Evolutionary conservation across 1,284 basidiomycete species (phyloP).

Genomic region (Ganoderma meredithae): DNA sequence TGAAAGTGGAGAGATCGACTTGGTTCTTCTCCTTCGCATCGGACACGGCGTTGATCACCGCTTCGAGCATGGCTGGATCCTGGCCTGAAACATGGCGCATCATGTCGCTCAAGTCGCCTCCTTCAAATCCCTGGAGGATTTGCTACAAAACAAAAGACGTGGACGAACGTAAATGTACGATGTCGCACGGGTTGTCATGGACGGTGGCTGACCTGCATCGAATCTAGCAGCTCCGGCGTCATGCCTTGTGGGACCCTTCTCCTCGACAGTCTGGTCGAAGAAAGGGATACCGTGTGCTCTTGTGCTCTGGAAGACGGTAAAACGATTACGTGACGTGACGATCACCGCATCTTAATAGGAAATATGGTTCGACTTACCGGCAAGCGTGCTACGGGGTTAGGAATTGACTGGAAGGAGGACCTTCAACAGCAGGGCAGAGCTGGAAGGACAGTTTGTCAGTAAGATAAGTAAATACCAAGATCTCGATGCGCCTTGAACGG

Average conservation of each 20-base stretch:
- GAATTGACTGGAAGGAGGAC: not conserved
- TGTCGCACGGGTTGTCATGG: not conserved
- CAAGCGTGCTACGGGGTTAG: not conserved
- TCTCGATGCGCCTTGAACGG: no score
- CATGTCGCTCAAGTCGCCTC: slow-evolving; percentile 15
- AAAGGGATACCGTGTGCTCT: not conserved
- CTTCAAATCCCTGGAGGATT: slow-evolving; percentile 13
- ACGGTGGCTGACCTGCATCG: slow-evolving; percentile 10
- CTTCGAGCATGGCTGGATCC: slow-evolving; percentile 20
- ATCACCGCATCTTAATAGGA: not conserved
- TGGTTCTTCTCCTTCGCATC: slow-evolving; percentile 2
- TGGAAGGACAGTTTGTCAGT: not conserved
- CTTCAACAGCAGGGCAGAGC: not conserved
- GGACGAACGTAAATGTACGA: not conserved
- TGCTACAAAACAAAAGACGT: not conserved
- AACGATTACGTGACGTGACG: not conserved
- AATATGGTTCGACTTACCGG: not conserved
- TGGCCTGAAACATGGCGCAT: slow-evolving; percentile 25
- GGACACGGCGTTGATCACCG: slow-evolving; percentile 15
- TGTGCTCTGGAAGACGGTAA: not conserved
- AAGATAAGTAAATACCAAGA: not conserved
- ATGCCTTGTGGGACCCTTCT: slow-evolving; percentile 5
- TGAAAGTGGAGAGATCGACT: slow-evolving; percentile 37
- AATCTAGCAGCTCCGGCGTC: slow-evolving; percentile 10
- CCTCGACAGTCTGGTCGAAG: not conserved